Percentiles rank a stretch among this genome's conserved stretches.
These are phyloP conservation scores for Epichloe sp. DNA, from an alignment of 2,329 filamentous ascomycete genomes.

Conservation along the genomic window DNA sequence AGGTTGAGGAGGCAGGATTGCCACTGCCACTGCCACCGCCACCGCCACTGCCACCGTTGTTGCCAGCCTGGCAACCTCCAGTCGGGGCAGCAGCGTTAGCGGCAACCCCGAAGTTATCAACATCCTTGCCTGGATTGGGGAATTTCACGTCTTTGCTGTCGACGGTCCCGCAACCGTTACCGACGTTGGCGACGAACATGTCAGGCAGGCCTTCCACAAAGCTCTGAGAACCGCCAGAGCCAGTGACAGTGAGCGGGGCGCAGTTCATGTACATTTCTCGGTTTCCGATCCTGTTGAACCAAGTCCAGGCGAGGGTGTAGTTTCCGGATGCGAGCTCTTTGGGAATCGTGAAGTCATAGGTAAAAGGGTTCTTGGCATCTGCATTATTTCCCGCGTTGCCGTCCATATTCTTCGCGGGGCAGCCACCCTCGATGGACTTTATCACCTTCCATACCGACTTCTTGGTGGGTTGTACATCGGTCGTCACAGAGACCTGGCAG, in stretches of 20 bases:
- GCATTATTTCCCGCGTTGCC: conserved; percentile 44
- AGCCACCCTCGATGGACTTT: conserved; percentile 75
- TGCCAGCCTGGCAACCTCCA: not conserved
- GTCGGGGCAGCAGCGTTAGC: conserved; percentile 15
- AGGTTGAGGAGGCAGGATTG: too few species aligned
- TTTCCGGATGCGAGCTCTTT: conserved; percentile 58
- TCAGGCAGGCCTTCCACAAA: conserved; percentile 52
- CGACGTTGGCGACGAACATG: conserved; percentile 57
- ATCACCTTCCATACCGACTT: conserved; percentile 75
- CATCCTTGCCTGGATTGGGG: conserved; percentile 45
- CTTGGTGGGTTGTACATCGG: conserved; percentile 55
- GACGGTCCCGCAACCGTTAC: conserved; percentile 37
- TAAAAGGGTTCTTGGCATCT: conserved; percentile 32
- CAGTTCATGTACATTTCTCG: conserved; percentile 99
- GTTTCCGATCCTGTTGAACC: conserved; percentile 88
- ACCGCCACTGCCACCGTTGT: not conserved
- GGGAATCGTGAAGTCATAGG: conserved; percentile 61
- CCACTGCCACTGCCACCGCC: too few species aligned
- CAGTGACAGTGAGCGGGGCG: conserved; percentile 56
- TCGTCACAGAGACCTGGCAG: conserved; percentile 79
- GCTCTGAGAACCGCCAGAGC: conserved; percentile 31
- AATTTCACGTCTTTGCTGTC: conserved; percentile 42
- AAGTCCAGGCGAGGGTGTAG: conserved; percentile 80
- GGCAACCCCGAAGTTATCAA: conserved; percentile 33
- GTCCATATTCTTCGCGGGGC: conserved; percentile 45